Conservation (phyloP, 768 basidiomycete genomes). For the Tylopilus vinaceipallidus region DNA sequence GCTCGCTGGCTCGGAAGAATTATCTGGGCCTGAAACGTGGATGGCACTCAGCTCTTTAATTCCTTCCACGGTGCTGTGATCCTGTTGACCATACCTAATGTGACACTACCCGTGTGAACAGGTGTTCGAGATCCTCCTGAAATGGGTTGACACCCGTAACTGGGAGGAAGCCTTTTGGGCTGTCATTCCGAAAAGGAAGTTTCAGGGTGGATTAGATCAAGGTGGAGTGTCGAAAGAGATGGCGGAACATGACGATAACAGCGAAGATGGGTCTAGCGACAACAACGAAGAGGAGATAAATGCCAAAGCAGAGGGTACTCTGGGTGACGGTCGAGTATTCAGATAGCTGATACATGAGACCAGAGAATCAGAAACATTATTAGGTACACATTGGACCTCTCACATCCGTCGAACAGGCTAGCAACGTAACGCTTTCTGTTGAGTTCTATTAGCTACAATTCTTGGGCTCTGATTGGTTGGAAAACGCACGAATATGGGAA, state of each 20-base stretch:
- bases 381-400: neutral
- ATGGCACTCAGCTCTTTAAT: neutral
- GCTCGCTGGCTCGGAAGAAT: neutral
- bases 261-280: neutral
- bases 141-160: conserved; percentile 81
- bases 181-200: conserved; percentile 94
- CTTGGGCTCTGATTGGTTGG: too few relatives aligned
- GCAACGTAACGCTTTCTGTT: too few relatives aligned
- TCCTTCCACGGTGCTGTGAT: neutral
- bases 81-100: conserved; percentile 3
- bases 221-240: neutral
- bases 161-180: conserved; percentile 86
- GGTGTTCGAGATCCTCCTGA: conserved; percentile 87
- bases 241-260: neutral
- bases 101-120: conserved; percentile 17
- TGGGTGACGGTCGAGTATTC: too few relatives aligned
- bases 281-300: neutral
- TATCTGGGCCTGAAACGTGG: conserved; percentile 1
- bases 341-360: too few relatives aligned
- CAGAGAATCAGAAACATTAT: neutral
- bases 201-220: conserved; percentile 38
- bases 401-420: too few relatives aligned
- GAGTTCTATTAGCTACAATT: too few relatives aligned
- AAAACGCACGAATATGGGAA: too few relatives aligned
- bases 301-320: neutral